Evolutionary conservation across 805 yeast species (phyloP), one percentile per base, ranked within the genome.

Genomic region (Pichia eremophila): DNA sequence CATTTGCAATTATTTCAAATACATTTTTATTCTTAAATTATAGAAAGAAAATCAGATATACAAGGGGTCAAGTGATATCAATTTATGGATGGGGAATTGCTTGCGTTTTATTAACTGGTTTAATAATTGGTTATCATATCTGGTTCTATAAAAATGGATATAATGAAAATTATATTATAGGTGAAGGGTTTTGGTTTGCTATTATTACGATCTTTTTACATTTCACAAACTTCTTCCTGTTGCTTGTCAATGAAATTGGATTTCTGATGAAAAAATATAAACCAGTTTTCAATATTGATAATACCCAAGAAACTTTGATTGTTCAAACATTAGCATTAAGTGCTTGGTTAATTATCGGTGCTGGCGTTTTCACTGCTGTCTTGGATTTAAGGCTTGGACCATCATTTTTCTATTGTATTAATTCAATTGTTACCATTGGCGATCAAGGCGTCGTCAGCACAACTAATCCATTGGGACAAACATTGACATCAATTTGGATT

Each of bases 111-210:
- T 67, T 88, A 35, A 47, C 83, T 44, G 68, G 68, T 0, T 79
- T 75, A 2, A 60, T 83, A 1, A 54, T 74, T 8, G 57, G 71
- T 3, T 58, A 57, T 40, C 59, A 57, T 37, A 45, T 54, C 35
- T 47, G 54, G 42, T 61, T 59, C 48, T 50, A 54, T 39, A 42
- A 45, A 15, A 43, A 53, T 19, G 47, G 57, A 44, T 41, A 48
- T 12, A 52, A 60, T 41, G 47, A 48, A 11, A 27, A 38, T 8
- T 59, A 54, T 46, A 22, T 38, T 6, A 64, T 69, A 14, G 68
- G 86, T 0, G 82, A 78, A 53, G 95, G 95, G 2, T 88, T 76
- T 60, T 88, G 90, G 89, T 83, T 73, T 62, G 95, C 88, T 0
- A 76, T 77, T 0, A 65, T 83, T 50, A 85, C 95, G 0, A 72